Evolutionary conservation across 805 yeast species (phyloP).

Genomic region (Lachancea sp.): DNA sequence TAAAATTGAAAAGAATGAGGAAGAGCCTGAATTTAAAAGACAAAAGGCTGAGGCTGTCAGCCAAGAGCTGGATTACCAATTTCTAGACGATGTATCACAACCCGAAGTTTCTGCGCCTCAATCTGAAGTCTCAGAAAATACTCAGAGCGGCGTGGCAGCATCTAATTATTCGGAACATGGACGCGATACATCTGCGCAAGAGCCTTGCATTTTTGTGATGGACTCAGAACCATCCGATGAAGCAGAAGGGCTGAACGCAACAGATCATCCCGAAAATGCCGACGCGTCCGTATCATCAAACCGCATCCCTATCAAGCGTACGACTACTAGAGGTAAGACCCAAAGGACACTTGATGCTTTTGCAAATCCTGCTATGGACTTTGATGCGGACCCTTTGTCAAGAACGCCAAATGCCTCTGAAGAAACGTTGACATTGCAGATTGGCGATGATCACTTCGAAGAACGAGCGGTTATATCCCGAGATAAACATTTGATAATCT

Average conservation of each 20-base stretch:
- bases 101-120: neutral
- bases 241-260: neutral
- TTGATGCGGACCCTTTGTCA: neutral
- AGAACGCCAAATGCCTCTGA: constrained; percentile 2
- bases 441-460: constrained; percentile 19
- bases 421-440: constrained; percentile 16
- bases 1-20: neutral
- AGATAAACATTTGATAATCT: constrained; percentile 1
- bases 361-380: neutral
- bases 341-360: constrained; percentile 5
- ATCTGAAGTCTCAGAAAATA: neutral
- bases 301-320: no score
- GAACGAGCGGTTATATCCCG: constrained; percentile 13
- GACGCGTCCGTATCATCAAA: no score
- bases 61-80: constrained; percentile 1
- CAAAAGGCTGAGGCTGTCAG: neutral
- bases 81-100: neutral
- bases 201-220: neutral
- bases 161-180: neutral
- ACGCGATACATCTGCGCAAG: neutral
- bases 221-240: neutral
- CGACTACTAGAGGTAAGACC: neutral
- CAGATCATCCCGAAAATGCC: neutral
- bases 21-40: neutral
- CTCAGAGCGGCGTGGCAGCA: neutral